Base-by-base conservation (phyloP, 495 filamentous ascomycete species). In the Aspergillus funiculosus region DNA sequence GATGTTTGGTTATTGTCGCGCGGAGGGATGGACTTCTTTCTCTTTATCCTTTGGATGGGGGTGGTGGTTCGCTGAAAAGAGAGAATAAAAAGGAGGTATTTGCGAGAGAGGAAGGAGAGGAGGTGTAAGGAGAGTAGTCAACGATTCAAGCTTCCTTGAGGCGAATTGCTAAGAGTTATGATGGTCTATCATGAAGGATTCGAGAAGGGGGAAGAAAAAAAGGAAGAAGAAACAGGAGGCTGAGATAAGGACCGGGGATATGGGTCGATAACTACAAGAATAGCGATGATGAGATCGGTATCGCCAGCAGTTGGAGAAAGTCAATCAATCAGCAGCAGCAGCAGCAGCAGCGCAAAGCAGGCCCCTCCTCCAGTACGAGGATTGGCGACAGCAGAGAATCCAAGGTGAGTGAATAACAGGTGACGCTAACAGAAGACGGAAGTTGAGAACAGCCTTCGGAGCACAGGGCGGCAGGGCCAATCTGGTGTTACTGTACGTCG, bases 401-500 rank as follows among this genome's bases (percentile, higher is more conserved):
- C 51, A 44, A 52, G 45, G 40, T 47, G 31, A 37, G 46, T 30
- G 54, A 52, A 43, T 46, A 55, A 52, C 48, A 50, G 51, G n/a
- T n/a, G n/a, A 50, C 48, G 41, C 48, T 51, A 45, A 42, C 53
- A 56, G 48, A 49, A 40, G 49, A 35, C 39, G 42, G 37, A 39
- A 42, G 42, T 44, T 28, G 37, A n/a, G n/a, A n/a, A n/a, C n/a
- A n/a, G n/a, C n/a, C n/a, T n/a, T 45, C 32, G 44, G 52, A 36
- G 53, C 45, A 34, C 39, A 45, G 41, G 51, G 53, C 49, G 50
- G 43, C 43, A 57, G 48, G 30, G 51, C 49, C 54, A 62, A 66
- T 64, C 55, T 63, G 60, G 57, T 46, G 60, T 48, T 44, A n/a
- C n/a, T n/a, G n/a, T n/a, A 56, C 44, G 40, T 54, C 46, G 53